Evolutionary conservation across 768 basidiomycete species (phyloP), one percentile per base, ranked within the genome.

Genomic region (Podaxis sp.): DNA sequence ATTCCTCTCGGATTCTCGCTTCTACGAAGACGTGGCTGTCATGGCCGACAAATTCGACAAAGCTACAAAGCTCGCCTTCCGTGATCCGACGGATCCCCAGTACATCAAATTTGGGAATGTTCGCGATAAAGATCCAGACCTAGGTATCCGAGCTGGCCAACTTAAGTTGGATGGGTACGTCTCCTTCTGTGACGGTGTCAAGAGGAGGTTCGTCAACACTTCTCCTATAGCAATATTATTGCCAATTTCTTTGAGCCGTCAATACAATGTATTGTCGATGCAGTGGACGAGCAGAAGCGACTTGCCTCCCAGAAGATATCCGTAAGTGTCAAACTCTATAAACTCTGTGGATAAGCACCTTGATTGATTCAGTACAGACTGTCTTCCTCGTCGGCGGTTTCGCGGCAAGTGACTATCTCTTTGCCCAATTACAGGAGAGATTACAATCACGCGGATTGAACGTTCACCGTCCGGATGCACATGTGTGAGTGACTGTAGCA

Each of bases 361-460:
- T 28, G 13, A 26, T 22, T 12, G 4, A 33, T 17, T 62, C 33
- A 40, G 20, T 7, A 2, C 15, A 71, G 70, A 61, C 64, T 13
- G 58, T 71, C 13, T 62, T 70, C 36, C 62, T 71, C 2, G 70
- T 71, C 15, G 70, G 70, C 2, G 70, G 70, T 5, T 71, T 71
- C 48, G 69, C 63, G 2, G 64, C 66, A 8, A 71, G 66, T 50
- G 69, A 71, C 50, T 71, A 66, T 48, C 59, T 71, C 15, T 71
- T 62, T 44, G 33, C 65, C 7, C 61, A 66, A 44, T 52, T 70
- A 15, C 64, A 68, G 20, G 36, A 65, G 15, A 46, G 44, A 33
- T 26, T 67, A 2, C 30, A 24, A 24, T 24, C 52, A 7, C 57
- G 58, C 22, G 62, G 62, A 22, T 22, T 67, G 15, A 40, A 48